Evolutionary conservation across 2,329 filamentous ascomycete species (phyloP).

Genomic region (Colletotrichum sp.): DNA sequence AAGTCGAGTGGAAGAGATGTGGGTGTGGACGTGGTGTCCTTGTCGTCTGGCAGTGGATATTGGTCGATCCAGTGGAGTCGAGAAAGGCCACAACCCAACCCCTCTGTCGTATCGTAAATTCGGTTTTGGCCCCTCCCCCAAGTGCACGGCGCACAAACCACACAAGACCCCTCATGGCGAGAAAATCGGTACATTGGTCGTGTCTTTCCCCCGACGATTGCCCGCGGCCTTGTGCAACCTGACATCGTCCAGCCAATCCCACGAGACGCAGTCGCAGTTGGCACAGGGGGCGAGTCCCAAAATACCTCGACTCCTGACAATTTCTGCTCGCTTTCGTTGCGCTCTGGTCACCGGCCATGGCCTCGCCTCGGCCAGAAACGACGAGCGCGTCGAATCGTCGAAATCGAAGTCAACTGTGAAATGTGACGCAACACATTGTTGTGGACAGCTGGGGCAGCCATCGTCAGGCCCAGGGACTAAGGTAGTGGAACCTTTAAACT

Average conservation of each 20-base stretch:
- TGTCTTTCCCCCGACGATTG: not conserved
- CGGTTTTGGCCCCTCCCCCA: constrained; percentile 14
- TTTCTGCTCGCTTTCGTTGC: not conserved
- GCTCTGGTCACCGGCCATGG: not conserved
- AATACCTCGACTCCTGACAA: not conserved
- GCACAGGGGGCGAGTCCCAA: not conserved
- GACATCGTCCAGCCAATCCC: not conserved
- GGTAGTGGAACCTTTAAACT: not conserved
- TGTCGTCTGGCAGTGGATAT: constrained; percentile 10
- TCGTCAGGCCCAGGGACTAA: not conserved
- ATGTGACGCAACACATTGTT: constrained; percentile 4
- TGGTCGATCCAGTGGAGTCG: constrained; percentile 18
- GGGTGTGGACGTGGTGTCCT: not conserved
- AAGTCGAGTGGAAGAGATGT: not conserved
- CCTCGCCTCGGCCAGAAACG: not conserved
- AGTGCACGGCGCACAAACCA: constrained; percentile 9
- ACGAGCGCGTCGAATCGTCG: not conserved
- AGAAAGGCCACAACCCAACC: constrained; percentile 6
- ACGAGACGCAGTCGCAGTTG: not conserved
- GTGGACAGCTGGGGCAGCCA: not conserved
- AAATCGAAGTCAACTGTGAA: not conserved
- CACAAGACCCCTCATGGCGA: not conserved
- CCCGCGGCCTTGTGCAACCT: not conserved
- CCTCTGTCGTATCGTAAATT: constrained; percentile 16
- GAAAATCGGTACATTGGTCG: not conserved